A percentile compares a stretch with the other conserved stretches of the same genome.
Conservation (phyloP, 1,284 basidiomycete species). For the Microbotryum lychnidis-dioicae region DNA sequence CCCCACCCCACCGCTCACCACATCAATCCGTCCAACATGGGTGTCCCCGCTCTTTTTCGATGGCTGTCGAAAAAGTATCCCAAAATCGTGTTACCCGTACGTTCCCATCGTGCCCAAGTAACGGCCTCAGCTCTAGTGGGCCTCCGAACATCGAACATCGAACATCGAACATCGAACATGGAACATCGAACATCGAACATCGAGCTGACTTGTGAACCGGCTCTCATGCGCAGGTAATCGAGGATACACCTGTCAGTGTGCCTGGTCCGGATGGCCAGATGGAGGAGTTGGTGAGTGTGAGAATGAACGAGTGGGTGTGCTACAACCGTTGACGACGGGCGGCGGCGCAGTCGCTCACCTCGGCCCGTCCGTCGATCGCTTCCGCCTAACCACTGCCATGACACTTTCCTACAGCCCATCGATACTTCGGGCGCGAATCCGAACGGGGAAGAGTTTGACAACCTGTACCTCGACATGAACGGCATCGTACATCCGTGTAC, state of each 20-base stretch:
- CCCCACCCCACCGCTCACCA: background rate
- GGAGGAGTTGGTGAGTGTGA: constrained; percentile 47
- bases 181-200: too few species aligned
- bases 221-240: constrained; percentile 52
- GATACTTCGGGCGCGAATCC: constrained; percentile 81
- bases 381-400: too few species aligned
- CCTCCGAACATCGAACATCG: too few species aligned
- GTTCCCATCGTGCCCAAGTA: background rate
- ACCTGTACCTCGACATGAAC: constrained; percentile 90
- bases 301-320: background rate
- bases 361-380: too few species aligned
- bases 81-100: constrained; percentile 63
- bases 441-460: constrained; percentile 94
- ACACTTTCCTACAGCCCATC: constrained; percentile 50
- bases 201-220: too few species aligned
- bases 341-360: background rate
- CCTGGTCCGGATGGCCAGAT: constrained; percentile 50
- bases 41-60: constrained; percentile 28
- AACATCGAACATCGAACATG: too few species aligned
- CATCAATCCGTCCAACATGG: constrained; percentile 5
- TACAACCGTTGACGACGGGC: background rate
- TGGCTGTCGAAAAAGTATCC: constrained; percentile 61
- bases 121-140: too few species aligned
- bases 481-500: constrained; percentile 97
- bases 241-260: constrained; percentile 68